Evolutionary conservation across 2,329 filamentous ascomycete genomes (phyloP), one percentile per base, ranked within the genome.

Genomic region (Fusarium papillatum): DNA sequence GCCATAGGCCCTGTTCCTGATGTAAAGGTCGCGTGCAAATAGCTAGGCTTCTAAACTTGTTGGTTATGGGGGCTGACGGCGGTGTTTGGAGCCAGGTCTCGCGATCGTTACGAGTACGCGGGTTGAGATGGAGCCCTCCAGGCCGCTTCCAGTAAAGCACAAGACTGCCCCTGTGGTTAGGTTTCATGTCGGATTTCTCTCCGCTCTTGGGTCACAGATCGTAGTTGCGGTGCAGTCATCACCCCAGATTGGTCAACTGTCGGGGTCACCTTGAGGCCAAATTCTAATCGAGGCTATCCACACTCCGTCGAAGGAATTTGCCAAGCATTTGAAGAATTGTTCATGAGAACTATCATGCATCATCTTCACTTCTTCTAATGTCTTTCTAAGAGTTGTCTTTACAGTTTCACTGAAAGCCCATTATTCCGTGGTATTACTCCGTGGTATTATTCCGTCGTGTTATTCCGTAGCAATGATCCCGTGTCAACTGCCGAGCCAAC

Each of bases 321-420:
- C 8, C 3, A 55, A 17, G 1, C 7, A n/a, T 7, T 53, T 13
- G 7, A 11, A 11, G 48, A 31, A 31, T 2, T 6, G 6, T 5
- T 31, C 3, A 17, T 17, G 26, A 7, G 17, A 26, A 7, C 17
- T 17, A 13, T 19, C 3, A 5, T 31, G 0, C 14, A 7, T 53
- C 11, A 31, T 14, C 5, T 29, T 53, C 11, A 14, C 4, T n/a
- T 53, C 24, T 14, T 31, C 4, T 11, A 14, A 7, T 31, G 2
- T 10, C 2, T 9, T n/a, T n/a, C 17, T 10, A 31, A 8, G 2
- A 6, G 0, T 53, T 5, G 3, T 19, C 4, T 26, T 48, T 17
- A 13, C 14, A 17, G 11, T 10, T 48, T 26, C 22, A 16, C 14
- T 19, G 10, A 8, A 19, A 29, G 5, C 24, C 17, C 3, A 19